Evolutionary conservation across 352 stramenopile species (phyloP), one percentile per base, ranked within the genome.

Genomic region (Phytophthora agathidicida): DNA sequence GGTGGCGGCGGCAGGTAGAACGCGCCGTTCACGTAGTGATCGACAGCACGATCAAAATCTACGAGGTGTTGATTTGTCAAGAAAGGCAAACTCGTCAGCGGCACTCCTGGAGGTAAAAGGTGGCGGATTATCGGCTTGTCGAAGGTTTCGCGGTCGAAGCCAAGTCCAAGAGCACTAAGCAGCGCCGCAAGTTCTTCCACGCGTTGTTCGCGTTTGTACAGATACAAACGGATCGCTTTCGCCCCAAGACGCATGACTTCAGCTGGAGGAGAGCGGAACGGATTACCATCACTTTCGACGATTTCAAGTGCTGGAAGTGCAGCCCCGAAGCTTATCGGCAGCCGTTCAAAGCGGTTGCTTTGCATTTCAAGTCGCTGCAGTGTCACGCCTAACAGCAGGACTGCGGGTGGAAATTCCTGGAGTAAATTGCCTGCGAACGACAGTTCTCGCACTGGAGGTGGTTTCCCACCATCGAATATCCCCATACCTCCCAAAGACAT

Each of bases 221-320:
- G 27, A 38, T 93, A 93, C 7, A 13, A 35, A 10, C 68, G 79
- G 23, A 93, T 88, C 10, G 52, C 35, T 14, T 36, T 28, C 10
- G 86, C 82, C 13, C 75, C 79, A 23, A 87, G 64, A 24, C 60
- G 71, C 67, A 93, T 82, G 5, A 91, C 63, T 65, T 88, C 70
- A 0, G 83, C 68, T 5, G 83, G 83, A 3, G 83, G 83, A 8
- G 79, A 91, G 16, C 72, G 65, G 38, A 91, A 88, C n/a, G 83
- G 83, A 47, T 91, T 93, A 10, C 83, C 80, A 24, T 93, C 80
- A 31, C 75, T 84, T 27, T 88, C 70, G 5, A 90, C 63, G 20
- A 73, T 45, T 14, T 86, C 42, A 5, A 93, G 51, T 2, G 19
- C 55, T 5, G 37, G 11, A 22, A 93, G 50, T n/a, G 49, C 49